phyloP scores from a whole-genome alignment of 352 stramenopile species.

The Globisporangium acanthophoron region DNA sequence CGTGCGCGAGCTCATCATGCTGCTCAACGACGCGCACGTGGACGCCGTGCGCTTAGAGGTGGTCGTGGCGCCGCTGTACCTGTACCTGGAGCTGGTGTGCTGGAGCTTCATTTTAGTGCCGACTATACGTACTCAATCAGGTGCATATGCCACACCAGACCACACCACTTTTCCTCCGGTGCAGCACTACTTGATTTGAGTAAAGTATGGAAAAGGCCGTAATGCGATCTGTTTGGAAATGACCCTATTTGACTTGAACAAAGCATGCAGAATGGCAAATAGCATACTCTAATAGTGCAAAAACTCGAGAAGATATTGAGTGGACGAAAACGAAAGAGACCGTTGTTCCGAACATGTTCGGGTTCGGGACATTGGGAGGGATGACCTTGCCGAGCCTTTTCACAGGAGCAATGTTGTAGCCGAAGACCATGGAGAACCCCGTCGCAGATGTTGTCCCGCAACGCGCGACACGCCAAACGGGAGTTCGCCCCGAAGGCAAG shows the following conservation, averaged over 20 bases:
- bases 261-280: too few relatives aligned
- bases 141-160: too few relatives aligned
- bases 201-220: too few relatives aligned
- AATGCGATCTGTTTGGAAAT: too few relatives aligned
- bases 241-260: too few relatives aligned
- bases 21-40: conserved; percentile 75
- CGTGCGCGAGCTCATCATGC: conserved; percentile 79
- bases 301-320: neutral
- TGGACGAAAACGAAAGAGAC: neutral
- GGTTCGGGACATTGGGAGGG: neutral
- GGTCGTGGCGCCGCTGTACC: conserved; percentile 74
- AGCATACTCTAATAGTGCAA: too few relatives aligned
- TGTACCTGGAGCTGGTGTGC: conserved; percentile 27
- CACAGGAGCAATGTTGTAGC: too few relatives aligned
- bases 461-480: neutral
- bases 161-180: too few relatives aligned
- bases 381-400: neutral
- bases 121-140: too few relatives aligned
- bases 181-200: too few relatives aligned
- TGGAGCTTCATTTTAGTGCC: too few relatives aligned
- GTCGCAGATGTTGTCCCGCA: neutral
- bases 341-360: neutral
- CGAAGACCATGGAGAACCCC: neutral
- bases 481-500: too few relatives aligned
- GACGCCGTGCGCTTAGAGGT: conserved; percentile 65